Evolutionary conservation across 148 eudicot genomes (phyloP).

Genomic region (Camellia japonica): DNA sequence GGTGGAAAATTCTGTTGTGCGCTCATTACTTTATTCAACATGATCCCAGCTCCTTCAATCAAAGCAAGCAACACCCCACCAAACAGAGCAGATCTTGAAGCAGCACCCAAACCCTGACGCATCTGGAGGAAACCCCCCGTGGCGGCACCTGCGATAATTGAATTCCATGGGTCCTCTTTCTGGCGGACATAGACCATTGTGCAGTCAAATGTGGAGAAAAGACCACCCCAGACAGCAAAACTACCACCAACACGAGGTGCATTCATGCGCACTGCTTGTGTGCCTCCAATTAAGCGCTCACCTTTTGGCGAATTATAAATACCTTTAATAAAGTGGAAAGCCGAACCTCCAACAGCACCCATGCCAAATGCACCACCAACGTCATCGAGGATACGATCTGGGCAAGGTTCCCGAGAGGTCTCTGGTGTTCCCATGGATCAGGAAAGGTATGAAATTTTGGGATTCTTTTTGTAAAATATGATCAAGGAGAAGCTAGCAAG

Average conservation of each 20-base stretch:
- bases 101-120: conserved; percentile 56
- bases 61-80: conserved; percentile 58
- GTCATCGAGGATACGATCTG: conserved; percentile 58
- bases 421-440: conserved; percentile 56
- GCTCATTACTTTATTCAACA: conserved; percentile 52
- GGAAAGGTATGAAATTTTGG: not conserved
- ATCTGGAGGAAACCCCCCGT: conserved; percentile 62
- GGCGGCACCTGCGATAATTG: conserved; percentile 65
- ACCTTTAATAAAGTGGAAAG: conserved; percentile 60
- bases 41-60: conserved; percentile 65
- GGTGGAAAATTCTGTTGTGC: conserved; percentile 47
- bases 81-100: conserved; percentile 46
- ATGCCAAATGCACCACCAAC: conserved; percentile 64
- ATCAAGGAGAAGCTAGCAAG: not conserved
- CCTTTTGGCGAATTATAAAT: conserved; percentile 55
- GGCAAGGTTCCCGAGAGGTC: conserved; percentile 62
- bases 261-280: conserved; percentile 60
- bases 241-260: conserved; percentile 65
- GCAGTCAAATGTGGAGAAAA: conserved; percentile 63
- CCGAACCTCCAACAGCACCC: conserved; percentile 70
- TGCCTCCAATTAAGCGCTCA: conserved; percentile 49
- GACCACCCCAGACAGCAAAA: conserved; percentile 68
- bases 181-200: conserved; percentile 61
- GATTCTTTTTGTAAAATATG: too few species aligned
- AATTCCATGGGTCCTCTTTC: conserved; percentile 67